Percentiles rank a stretch among this genome's conserved stretches.
These are phyloP conservation scores for Phaffia rhodozyma DNA, from an alignment of 1,284 basidiomycete species.

Conservation along the genomic window DNA sequence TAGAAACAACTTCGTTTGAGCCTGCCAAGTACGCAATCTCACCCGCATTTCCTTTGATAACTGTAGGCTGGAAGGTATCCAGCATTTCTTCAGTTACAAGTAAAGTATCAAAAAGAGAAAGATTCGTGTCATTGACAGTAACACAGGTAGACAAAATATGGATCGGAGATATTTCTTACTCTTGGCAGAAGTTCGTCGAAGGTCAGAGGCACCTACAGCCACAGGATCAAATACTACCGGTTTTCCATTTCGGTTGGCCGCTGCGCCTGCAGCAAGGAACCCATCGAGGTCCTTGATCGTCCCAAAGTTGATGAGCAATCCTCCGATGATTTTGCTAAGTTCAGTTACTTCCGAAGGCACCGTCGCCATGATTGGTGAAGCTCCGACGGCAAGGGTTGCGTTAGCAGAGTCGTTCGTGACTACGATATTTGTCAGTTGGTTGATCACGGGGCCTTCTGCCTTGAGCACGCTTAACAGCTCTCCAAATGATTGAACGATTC, in stretches of 20 bases:
- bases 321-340: conserved; percentile 53
- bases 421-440: conserved; percentile 78
- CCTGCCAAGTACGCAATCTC: conserved; percentile 71
- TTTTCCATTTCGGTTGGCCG: conserved; percentile 58
- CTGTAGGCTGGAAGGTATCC: conserved; percentile 72
- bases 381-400: conserved; percentile 74
- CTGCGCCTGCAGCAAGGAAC: conserved; percentile 64
- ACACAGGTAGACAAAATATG: not conserved
- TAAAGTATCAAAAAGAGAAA: not conserved
- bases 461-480: conserved; percentile 7
- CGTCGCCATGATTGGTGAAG: conserved; percentile 88
- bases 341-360: conserved; percentile 72
- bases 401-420: conserved; percentile 86
- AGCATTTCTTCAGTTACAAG: conserved; percentile 47
- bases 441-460: conserved; percentile 13
- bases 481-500: not conserved
- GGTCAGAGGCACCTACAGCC: conserved; percentile 72
- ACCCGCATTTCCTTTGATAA: conserved; percentile 91
- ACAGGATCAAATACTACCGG: conserved; percentile 90
- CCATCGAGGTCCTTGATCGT: conserved; percentile 61
- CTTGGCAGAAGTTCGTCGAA: conserved; percentile 40
- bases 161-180: not conserved
- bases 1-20: conserved; percentile 52
- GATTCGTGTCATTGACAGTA: not conserved
- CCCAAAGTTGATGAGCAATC: conserved; percentile 80